These are phyloP conservation scores for Malus sylvestris DNA, from an alignment of 306 rosid genomes.

Conservation along the genomic window DNA sequence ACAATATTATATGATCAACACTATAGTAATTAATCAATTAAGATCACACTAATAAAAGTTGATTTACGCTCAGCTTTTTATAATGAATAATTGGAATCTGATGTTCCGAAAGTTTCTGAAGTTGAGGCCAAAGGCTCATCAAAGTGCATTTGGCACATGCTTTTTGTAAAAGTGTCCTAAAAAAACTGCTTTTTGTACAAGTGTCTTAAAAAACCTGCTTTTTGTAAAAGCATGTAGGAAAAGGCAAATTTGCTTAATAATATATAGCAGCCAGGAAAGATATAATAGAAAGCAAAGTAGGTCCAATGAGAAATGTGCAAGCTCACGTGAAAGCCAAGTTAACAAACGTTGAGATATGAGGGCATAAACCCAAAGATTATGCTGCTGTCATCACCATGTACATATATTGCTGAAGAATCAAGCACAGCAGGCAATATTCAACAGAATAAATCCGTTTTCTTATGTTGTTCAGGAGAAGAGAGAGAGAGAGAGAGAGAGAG, in stretches of 20 bases:
- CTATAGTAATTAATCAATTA: not conserved
- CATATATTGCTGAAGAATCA: not conserved
- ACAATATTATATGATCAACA: not conserved
- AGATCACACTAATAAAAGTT: not conserved
- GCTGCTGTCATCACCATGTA: not conserved
- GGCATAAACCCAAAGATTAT: not conserved
- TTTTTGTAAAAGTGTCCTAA: not conserved
- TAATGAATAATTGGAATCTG: not conserved
- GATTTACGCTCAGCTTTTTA: not conserved
- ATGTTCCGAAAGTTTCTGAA: not conserved
- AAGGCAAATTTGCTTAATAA: not conserved
- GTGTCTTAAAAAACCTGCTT: not conserved
- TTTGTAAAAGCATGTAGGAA: too few species aligned
- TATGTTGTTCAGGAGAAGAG: not conserved
- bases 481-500: too few species aligned
- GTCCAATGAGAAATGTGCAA: not conserved
- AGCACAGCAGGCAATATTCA: not conserved
- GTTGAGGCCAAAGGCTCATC: not conserved
- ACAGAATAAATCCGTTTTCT: not conserved
- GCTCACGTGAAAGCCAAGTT: conserved; percentile 10
- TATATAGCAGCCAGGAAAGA: not conserved
- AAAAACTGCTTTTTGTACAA: not conserved
- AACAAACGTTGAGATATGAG: not conserved
- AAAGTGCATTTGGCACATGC: not conserved
- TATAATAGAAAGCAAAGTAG: not conserved